Conservation (phyloP, 2,329 filamentous ascomycete species). For the Ophiostoma australiae region DNA sequence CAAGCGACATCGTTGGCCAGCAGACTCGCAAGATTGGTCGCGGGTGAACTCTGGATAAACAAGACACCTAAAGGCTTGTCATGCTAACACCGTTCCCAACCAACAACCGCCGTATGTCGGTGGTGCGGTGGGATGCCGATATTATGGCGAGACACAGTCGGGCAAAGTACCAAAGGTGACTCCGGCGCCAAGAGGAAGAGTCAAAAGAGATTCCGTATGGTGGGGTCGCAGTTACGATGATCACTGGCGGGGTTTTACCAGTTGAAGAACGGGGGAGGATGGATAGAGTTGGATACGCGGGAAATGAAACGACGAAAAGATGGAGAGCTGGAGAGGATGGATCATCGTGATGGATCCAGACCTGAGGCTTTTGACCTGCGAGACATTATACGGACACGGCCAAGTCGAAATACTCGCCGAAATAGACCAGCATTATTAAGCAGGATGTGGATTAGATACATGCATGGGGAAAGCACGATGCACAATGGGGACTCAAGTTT, state of each 20-base stretch:
- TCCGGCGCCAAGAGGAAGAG: neutral
- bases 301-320: neutral
- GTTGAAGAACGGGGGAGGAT: neutral
- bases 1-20: too few relatives aligned
- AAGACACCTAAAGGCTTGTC: neutral
- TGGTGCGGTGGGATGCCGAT: neutral
- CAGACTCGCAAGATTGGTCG: neutral
- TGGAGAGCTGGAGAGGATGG: neutral
- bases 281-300: neutral
- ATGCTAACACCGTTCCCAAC: neutral
- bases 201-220: neutral
- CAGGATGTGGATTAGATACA: neutral
- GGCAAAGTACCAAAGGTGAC: neutral
- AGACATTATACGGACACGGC: neutral
- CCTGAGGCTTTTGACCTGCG: neutral
- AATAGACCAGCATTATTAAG: neutral
- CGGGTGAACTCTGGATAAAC: neutral
- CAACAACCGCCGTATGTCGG: neutral
- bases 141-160: neutral
- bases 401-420: constrained; percentile 1
- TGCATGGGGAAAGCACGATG: neutral
- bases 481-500: neutral
- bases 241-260: constrained; percentile 2
- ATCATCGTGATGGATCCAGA: neutral
- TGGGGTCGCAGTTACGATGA: neutral